A percentile compares a stretch with the other conserved stretches of the same genome.
phyloP scores from a whole-genome alignment of 2,329 filamentous ascomycete species.

The Cercospora sesami region DNA sequence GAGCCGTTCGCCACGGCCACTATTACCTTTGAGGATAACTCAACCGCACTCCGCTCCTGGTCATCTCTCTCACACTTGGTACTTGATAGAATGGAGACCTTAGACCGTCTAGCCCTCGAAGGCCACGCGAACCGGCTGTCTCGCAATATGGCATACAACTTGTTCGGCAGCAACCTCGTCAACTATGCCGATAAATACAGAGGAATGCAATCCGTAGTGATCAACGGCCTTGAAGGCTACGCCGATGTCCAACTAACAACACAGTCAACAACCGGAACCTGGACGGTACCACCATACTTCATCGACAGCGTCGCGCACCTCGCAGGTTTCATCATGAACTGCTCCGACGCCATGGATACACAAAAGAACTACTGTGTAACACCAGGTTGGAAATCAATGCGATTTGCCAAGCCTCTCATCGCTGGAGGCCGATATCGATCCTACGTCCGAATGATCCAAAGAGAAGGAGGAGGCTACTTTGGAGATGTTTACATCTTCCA shows the following conservation, averaged over 20 bases:
- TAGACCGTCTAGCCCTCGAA: constrained; percentile 30
- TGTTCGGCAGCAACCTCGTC: constrained; percentile 22
- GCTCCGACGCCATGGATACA: constrained; percentile 26
- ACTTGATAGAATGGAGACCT: constrained; percentile 31
- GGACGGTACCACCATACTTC: constrained; percentile 31
- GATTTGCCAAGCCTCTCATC: constrained; percentile 35
- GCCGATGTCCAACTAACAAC: constrained; percentile 24
- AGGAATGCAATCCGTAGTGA: constrained; percentile 19
- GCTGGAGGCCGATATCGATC: constrained; percentile 37
- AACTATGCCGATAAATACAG: constrained; percentile 22
- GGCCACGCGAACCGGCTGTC: constrained; percentile 35
- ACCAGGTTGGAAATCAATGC: constrained; percentile 37
- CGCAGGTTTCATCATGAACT: neutral
- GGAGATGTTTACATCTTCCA: constrained; percentile 32
- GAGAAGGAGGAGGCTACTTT: constrained; percentile 32
- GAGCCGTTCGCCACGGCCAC: constrained; percentile 31
- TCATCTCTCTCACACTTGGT: constrained; percentile 32
- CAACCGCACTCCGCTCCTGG: constrained; percentile 34
- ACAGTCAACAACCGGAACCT: constrained; percentile 17
- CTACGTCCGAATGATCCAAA: constrained; percentile 35
- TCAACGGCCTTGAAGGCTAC: constrained; percentile 41
- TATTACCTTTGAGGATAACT: constrained; percentile 27
- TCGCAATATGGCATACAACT: constrained; percentile 37
- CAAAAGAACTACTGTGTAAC: constrained; percentile 40
- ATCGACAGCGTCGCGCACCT: constrained; percentile 37